A percentile compares a stretch with the other conserved stretches of the same genome.
Conservation (phyloP, 768 basidiomycete genomes). For the Cyathus striatus region DNA sequence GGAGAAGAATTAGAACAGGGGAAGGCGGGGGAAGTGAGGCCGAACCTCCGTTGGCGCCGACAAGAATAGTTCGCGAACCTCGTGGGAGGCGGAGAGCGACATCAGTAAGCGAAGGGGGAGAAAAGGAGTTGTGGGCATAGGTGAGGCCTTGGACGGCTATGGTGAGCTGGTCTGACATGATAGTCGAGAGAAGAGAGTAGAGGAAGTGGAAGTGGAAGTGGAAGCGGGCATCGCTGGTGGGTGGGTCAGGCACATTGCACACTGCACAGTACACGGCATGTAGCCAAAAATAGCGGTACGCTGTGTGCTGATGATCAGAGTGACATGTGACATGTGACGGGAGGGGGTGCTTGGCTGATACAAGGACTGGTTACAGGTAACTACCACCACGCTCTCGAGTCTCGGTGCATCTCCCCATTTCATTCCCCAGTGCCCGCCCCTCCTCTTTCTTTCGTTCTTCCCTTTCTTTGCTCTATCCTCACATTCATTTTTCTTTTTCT, state of each 20-base stretch:
- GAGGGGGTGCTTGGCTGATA: too few species aligned
- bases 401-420: too few species aligned
- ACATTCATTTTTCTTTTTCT: slow-evolving; percentile 23
- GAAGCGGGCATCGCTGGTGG: too few species aligned
- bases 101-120: slow-evolving; percentile 52
- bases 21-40: slow-evolving; percentile 4
- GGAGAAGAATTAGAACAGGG: slow-evolving; percentile 9
- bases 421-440: too few species aligned
- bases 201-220: too few species aligned
- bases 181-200: neutral
- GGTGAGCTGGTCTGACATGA: slow-evolving; percentile 18
- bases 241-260: too few species aligned
- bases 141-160: slow-evolving; percentile 50
- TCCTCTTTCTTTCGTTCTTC: slow-evolving; percentile 10
- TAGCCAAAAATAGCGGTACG: too few species aligned
- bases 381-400: too few species aligned
- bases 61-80: slow-evolving; percentile 79
- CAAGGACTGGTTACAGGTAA: too few species aligned
- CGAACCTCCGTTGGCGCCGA: slow-evolving; percentile 93
- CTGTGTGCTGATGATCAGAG: slow-evolving; percentile 5
- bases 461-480: slow-evolving; percentile 11
- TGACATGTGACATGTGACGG: slow-evolving; percentile 8
- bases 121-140: slow-evolving; percentile 44
- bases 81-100: slow-evolving; percentile 62
- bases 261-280: too few species aligned